These are phyloP conservation scores for Eragrostis nindensis DNA, from an alignment of 176 grass and related monocot species.

Conservation along the genomic window DNA sequence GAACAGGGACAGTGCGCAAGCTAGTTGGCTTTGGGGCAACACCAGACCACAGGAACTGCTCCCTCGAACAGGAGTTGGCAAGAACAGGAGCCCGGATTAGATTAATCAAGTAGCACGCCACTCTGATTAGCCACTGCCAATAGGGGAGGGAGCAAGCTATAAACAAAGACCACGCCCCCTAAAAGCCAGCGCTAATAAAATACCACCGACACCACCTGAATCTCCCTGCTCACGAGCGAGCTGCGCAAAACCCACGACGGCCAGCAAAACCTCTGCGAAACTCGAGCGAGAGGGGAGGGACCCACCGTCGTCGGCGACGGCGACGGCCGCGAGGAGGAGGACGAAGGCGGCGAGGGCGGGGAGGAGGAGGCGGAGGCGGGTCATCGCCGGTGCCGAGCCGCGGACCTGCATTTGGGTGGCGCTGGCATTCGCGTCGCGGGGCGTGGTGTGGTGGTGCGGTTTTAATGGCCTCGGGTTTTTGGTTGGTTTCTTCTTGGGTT, in stretches of 20 bases:
- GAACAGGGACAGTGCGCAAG: not conserved
- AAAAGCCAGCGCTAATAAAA: slow-evolving; percentile 43
- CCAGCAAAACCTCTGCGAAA: not conserved
- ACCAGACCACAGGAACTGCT: slow-evolving; percentile 6
- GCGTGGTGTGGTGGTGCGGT: not conserved
- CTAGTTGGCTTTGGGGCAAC: not conserved
- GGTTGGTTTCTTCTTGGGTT: slow-evolving; percentile 20
- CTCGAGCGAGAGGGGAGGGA: not conserved
- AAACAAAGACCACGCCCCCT: slow-evolving; percentile 44
- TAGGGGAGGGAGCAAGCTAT: slow-evolving; percentile 22
- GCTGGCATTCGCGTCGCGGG: not conserved
- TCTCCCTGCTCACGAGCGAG: slow-evolving; percentile 7
- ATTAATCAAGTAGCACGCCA: slow-evolving; percentile 42
- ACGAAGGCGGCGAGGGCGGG: not conserved
- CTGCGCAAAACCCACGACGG: not conserved
- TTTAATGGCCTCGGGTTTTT: slow-evolving; percentile 32
- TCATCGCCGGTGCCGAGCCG: slow-evolving; percentile 9
- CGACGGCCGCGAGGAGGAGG: slow-evolving; percentile 25
- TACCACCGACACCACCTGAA: slow-evolving; percentile 10
- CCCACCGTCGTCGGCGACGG: slow-evolving; percentile 48
- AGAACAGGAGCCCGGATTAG: slow-evolving; percentile 44
- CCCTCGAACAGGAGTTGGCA: slow-evolving; percentile 20
- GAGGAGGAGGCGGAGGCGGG: slow-evolving; percentile 28
- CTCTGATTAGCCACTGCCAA: not conserved
- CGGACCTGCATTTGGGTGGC: not conserved